Percentiles rank a stretch among this genome's conserved stretches.
Conservation (phyloP, 2,329 filamentous ascomycete genomes). For the Aspergillus glaucus region DNA sequence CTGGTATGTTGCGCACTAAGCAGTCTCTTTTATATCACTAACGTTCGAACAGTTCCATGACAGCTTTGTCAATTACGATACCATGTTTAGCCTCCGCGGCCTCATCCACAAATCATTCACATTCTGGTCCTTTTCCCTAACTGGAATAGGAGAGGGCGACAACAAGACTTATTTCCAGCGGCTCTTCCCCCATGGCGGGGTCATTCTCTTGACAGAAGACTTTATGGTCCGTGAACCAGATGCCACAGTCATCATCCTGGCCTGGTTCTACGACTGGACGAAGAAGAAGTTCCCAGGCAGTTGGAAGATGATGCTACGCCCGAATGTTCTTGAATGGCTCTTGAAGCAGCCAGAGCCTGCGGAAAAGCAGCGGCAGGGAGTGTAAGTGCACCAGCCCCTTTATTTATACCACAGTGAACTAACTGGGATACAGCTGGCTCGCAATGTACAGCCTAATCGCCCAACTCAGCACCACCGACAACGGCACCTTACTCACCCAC, state of each 20-base stretch:
- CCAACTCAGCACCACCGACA: slow-evolving; percentile 7
- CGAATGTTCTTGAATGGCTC: slow-evolving; percentile 31
- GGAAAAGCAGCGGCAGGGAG: slow-evolving; percentile 6
- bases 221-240: slow-evolving; percentile 26
- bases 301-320: slow-evolving; percentile 36
- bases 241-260: slow-evolving; percentile 25
- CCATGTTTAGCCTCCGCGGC: slow-evolving; percentile 19
- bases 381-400: slow-evolving; percentile 11
- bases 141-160: slow-evolving; percentile 19
- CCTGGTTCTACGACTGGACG: slow-evolving; percentile 27
- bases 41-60: slow-evolving; percentile 31
- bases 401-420: background rate
- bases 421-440: slow-evolving; percentile 12
- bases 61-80: slow-evolving; percentile 24
- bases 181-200: slow-evolving; percentile 33
- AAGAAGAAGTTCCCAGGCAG: slow-evolving; percentile 19
- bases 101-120: slow-evolving; percentile 20
- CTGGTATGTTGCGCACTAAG: slow-evolving; percentile 24
- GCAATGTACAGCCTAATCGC: slow-evolving; percentile 24
- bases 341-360: slow-evolving; percentile 16
- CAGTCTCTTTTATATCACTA: background rate
- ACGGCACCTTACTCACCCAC: background rate
- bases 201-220: slow-evolving; percentile 38
- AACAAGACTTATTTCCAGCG: slow-evolving; percentile 23
- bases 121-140: slow-evolving; percentile 32